phyloP scores from a whole-genome alignment of 2,329 filamentous ascomycete genomes.

The Pyrenophora teres region DNA sequence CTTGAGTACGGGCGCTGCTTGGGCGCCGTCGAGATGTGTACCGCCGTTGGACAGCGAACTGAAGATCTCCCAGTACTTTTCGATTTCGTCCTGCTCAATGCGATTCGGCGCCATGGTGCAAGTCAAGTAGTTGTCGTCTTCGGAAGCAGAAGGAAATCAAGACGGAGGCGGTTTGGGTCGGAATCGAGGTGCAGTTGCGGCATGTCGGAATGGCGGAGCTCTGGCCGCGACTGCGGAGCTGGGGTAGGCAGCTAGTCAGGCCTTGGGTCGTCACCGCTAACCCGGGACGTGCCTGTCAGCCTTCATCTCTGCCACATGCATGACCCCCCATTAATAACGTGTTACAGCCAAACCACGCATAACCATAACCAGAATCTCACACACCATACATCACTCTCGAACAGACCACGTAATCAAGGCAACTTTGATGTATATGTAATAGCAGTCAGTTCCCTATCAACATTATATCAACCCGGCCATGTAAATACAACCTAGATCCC shows the following conservation, averaged over 20 bases:
- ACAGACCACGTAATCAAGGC: not conserved
- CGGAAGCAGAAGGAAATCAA: not conserved
- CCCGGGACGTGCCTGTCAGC: not conserved
- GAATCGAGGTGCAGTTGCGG: conserved; percentile 6
- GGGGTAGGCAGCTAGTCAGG: conserved; percentile 8
- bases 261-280: not conserved
- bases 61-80: conserved; percentile 82
- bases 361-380: too few relatives aligned
- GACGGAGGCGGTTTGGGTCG: conserved; percentile 1
- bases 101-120: conserved; percentile 52
- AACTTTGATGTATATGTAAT: not conserved
- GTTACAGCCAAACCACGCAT: too few relatives aligned
- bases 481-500: conserved; percentile 7
- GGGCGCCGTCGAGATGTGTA: conserved; percentile 68
- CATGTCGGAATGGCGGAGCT: conserved; percentile 23
- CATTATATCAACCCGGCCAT: conserved; percentile 6
- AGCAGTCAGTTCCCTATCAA: conserved; percentile 5
- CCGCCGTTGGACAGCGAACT: conserved; percentile 68
- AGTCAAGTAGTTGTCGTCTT: not conserved
- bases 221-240: conserved; percentile 9
- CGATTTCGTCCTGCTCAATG: conserved; percentile 75
- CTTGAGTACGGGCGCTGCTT: conserved; percentile 73
- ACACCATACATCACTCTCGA: too few relatives aligned
- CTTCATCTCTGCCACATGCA: not conserved
- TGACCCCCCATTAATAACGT: too few relatives aligned